A percentile compares a stretch with the other conserved stretches of the same genome.
These are phyloP conservation scores for Umbelopsis isabellina DNA, from an alignment of 192 early-diverging fungal genomes.

Conservation along the genomic window DNA sequence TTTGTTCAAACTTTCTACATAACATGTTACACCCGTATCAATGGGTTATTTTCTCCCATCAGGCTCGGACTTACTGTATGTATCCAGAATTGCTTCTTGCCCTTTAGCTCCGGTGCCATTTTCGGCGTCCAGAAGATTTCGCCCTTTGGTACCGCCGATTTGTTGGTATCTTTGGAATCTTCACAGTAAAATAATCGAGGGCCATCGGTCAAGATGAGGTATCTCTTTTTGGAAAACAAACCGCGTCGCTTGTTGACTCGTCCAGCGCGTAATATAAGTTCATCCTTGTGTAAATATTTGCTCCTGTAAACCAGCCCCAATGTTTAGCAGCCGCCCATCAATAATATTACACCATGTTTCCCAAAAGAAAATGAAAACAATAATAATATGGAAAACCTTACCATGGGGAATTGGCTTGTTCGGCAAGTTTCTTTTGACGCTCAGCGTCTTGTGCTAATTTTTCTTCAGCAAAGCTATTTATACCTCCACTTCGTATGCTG, in stretches of 20 bases:
- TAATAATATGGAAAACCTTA: background rate
- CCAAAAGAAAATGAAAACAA: too few relatives aligned
- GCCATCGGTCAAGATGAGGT: slow-evolving; percentile 69
- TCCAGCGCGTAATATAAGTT: slow-evolving; percentile 64
- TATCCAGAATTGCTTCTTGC: slow-evolving; percentile 62
- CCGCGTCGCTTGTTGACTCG: slow-evolving; percentile 62
- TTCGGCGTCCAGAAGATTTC: slow-evolving; percentile 65
- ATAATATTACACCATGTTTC: background rate
- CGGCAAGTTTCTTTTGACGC: slow-evolving; percentile 13
- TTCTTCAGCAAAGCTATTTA: slow-evolving; percentile 6
- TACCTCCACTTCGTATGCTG: slow-evolving; percentile 16
- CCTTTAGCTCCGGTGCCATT: slow-evolving; percentile 62
- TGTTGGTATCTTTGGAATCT: slow-evolving; percentile 46
- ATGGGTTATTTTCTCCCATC: background rate
- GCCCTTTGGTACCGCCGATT: slow-evolving; percentile 44
- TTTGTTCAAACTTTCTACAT: background rate
- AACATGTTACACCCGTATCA: background rate
- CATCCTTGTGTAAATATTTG: slow-evolving; percentile 50
- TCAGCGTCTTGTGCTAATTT: background rate
- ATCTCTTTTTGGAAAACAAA: slow-evolving; percentile 57
- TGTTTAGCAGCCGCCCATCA: background rate
- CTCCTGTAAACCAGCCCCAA: slow-evolving; percentile 25
- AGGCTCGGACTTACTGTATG: slow-evolving; percentile 52
- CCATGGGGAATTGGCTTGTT: slow-evolving; percentile 26
- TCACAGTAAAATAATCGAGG: slow-evolving; percentile 71